Conservation (phyloP, 2,329 filamentous ascomycete genomes). For the Biscogniauxia marginata region DNA sequence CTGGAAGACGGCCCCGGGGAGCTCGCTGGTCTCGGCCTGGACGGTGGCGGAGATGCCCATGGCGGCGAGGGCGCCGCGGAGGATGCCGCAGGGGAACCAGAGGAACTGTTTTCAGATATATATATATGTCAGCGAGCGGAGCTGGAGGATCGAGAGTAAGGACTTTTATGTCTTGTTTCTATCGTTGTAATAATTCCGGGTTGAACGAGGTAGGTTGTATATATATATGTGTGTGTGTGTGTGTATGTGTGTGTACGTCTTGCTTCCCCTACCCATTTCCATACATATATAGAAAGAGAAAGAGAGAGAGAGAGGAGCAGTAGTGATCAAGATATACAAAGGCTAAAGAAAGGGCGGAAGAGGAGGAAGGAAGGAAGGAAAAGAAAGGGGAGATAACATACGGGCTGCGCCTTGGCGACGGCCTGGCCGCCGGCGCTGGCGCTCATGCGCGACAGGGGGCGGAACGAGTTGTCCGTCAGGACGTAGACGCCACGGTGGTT, state of each 20-base stretch:
- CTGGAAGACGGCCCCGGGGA: conserved; percentile 90
- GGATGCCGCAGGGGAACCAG: conserved; percentile 92
- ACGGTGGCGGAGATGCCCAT: conserved; percentile 90
- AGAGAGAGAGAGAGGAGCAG: conserved; percentile 8
- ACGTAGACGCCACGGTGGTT: conserved; percentile 98
- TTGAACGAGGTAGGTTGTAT: too few relatives aligned
- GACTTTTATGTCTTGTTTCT: too few relatives aligned
- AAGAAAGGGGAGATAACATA: conserved; percentile 44
- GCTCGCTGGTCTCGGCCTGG: conserved; percentile 82
- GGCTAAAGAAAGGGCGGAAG: too few relatives aligned
- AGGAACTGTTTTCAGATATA: conserved; percentile 61
- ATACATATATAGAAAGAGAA: conserved; percentile 7
- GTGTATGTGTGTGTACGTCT: too few relatives aligned
- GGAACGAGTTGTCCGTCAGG: conserved; percentile 88
- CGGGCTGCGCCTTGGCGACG: conserved; percentile 73
- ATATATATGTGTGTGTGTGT: too few relatives aligned
- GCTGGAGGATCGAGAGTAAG: too few relatives aligned
- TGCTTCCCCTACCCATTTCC: too few relatives aligned
- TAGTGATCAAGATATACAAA: too few relatives aligned
- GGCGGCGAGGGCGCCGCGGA: conserved; percentile 87
- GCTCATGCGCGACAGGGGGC: conserved; percentile 86
- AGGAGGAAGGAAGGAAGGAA: conserved; percentile 4
- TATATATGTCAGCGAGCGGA: background rate
- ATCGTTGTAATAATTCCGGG: too few relatives aligned
- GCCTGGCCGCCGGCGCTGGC: conserved; percentile 74